Evolutionary conservation across 2,329 filamentous ascomycete species (phyloP).

Genomic region (Curvularia eragrostidis): DNA sequence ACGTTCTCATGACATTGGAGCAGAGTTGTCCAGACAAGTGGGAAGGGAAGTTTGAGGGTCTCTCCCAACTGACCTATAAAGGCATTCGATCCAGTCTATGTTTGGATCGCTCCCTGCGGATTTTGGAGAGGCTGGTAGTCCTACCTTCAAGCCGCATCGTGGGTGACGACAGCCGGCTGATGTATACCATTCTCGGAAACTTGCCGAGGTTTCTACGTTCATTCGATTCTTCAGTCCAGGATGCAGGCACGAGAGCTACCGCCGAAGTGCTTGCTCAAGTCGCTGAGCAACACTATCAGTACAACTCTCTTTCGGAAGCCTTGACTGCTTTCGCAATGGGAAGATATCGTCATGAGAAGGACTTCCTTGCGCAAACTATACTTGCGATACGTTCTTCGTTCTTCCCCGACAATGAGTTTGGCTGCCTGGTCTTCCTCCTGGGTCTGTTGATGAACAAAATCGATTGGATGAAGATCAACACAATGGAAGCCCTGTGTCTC

Average conservation of each 20-base stretch:
- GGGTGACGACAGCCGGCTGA: slow-evolving; percentile 79
- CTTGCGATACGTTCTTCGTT: slow-evolving; percentile 77
- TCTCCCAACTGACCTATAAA: slow-evolving; percentile 88
- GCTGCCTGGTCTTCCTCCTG: slow-evolving; percentile 86
- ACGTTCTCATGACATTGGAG: slow-evolving; percentile 72
- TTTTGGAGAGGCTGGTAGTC: slow-evolving; percentile 78
- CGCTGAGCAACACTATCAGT: slow-evolving; percentile 76
- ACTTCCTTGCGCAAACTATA: slow-evolving; percentile 78
- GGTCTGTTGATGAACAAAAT: slow-evolving; percentile 88
- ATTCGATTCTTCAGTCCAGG: slow-evolving; percentile 70
- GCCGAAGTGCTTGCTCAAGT: slow-evolving; percentile 74
- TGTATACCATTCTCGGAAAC: slow-evolving; percentile 91
- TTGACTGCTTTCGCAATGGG: slow-evolving; percentile 73
- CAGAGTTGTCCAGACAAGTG: slow-evolving; percentile 84
- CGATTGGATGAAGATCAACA: slow-evolving; percentile 89
- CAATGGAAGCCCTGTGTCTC: slow-evolving; percentile 86
- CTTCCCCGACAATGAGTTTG: slow-evolving; percentile 82
- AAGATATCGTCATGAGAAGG: slow-evolving; percentile 70
- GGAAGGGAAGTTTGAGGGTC: slow-evolving; percentile 86
- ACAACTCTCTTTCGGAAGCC: slow-evolving; percentile 70
- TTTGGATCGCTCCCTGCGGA: slow-evolving; percentile 76
- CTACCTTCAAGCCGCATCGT: slow-evolving; percentile 81
- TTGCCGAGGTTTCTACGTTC: slow-evolving; percentile 83
- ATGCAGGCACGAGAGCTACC: slow-evolving; percentile 59
- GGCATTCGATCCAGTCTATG: slow-evolving; percentile 86